A percentile compares a stretch with the other conserved stretches of the same genome.
These are phyloP conservation scores for Peronospora belbahrii DNA, from an alignment of 352 stramenopile genomes.

Conservation along the genomic window DNA sequence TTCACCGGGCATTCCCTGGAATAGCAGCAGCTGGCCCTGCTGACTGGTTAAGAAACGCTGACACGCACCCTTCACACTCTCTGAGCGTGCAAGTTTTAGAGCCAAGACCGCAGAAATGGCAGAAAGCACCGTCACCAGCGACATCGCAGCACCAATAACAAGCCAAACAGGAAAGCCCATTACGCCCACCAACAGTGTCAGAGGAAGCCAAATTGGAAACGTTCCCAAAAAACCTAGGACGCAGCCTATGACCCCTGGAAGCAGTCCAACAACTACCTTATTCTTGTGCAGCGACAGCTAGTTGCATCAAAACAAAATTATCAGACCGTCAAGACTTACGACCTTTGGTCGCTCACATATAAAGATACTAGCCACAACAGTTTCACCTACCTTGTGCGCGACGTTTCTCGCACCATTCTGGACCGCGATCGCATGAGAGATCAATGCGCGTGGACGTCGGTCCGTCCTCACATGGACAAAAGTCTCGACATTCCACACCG, in stretches of 20 bases:
- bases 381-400: conserved; percentile 31
- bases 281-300: conserved; percentile 62
- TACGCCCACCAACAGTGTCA: conserved; percentile 46
- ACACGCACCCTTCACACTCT: conserved; percentile 36
- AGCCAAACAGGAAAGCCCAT: conserved; percentile 59
- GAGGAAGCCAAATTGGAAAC: conserved; percentile 47
- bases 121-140: conserved; percentile 40
- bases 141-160: conserved; percentile 32
- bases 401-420: conserved; percentile 32
- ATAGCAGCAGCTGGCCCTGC: conserved; percentile 56
- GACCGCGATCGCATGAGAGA: conserved; percentile 32
- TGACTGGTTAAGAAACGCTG: conserved; percentile 41
- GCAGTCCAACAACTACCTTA: conserved; percentile 36
- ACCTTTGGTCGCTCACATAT: too few species aligned
- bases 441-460: conserved; percentile 34
- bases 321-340: too few species aligned
- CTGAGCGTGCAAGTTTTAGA: conserved; percentile 39
- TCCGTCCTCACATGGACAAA: conserved; percentile 33
- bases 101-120: conserved; percentile 42
- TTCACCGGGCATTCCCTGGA: conserved; percentile 35
- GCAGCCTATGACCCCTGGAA: conserved; percentile 39
- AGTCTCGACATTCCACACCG: conserved; percentile 27
- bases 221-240: conserved; percentile 38
- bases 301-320: neutral
- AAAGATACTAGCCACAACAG: neutral